Conservation (phyloP, 2,329 filamentous ascomycete genomes). For the Akanthomyces muscarius region DNA sequence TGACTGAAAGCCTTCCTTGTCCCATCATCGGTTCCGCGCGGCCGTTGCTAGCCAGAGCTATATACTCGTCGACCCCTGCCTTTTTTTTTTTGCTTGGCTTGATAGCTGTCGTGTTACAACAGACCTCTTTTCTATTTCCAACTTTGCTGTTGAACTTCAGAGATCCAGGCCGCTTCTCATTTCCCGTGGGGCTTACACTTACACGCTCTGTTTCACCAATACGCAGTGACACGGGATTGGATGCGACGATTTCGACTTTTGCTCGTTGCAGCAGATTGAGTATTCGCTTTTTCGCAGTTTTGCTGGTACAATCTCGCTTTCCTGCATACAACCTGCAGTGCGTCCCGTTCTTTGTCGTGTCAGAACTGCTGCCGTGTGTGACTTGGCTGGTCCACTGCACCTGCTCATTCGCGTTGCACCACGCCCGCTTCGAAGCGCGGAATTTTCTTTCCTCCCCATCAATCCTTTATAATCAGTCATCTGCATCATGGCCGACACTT, state of each 20-base stretch:
- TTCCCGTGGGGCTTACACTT: background rate
- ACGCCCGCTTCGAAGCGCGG: background rate
- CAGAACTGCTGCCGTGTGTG: conserved; percentile 3
- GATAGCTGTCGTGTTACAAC: conserved; percentile 4
- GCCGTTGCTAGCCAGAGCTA: background rate
- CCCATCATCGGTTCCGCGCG: background rate
- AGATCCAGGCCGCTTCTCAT: background rate
- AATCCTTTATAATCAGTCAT: background rate
- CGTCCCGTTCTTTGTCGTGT: conserved; percentile 16
- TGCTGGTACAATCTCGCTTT: conserved; percentile 11
- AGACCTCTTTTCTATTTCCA: background rate
- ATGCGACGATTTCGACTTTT: background rate
- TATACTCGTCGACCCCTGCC: conserved; percentile 9
- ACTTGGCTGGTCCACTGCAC: conserved; percentile 4
- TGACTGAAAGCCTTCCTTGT: background rate
- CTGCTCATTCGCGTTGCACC: conserved; percentile 12
- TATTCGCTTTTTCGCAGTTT: background rate
- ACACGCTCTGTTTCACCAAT: conserved; percentile 6
- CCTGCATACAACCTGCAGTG: conserved; percentile 15
- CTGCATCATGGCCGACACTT: conserved; percentile 11
- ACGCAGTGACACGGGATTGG: background rate
- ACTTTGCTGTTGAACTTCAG: background rate
- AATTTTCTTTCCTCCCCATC: background rate
- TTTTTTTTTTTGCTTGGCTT: background rate
- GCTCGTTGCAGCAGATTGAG: background rate